Evolutionary conservation across 768 basidiomycete species (phyloP).

Genomic region (Lactarius pseudohatsudake): DNA sequence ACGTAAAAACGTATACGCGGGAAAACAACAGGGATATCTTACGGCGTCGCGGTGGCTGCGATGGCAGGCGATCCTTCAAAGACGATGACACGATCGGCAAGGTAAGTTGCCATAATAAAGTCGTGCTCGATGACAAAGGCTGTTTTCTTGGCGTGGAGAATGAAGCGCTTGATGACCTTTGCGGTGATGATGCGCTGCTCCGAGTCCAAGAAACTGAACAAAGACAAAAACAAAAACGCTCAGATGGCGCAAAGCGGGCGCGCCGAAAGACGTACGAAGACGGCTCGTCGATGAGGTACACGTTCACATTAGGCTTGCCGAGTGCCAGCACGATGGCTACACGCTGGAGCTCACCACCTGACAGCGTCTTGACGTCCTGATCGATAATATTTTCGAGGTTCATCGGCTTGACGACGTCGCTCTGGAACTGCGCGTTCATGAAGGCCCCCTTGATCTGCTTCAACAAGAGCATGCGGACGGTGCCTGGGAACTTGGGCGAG

Average conservation of each 20-base stretch:
- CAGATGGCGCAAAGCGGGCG: not conserved
- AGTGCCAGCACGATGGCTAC: slow-evolving; percentile 95
- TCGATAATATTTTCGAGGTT: slow-evolving; percentile 91
- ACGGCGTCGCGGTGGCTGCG: slow-evolving; percentile 89
- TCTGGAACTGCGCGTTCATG: slow-evolving; percentile 99
- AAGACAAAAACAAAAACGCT: not conserved
- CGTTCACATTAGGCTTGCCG: slow-evolving; percentile 79
- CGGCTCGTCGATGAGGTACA: slow-evolving; percentile 97
- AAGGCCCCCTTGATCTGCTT: slow-evolving; percentile 94
- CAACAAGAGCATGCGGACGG: slow-evolving; percentile 90
- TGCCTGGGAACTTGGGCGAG: slow-evolving; percentile 95
- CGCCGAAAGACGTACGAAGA: slow-evolving; percentile 47
- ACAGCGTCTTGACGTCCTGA: slow-evolving; percentile 96
- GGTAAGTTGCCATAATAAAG: slow-evolving; percentile 99
- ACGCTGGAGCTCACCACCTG: slow-evolving; percentile 97
- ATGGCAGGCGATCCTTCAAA: slow-evolving; percentile 87
- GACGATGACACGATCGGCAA: slow-evolving; percentile 95
- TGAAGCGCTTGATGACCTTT: slow-evolving; percentile 98
- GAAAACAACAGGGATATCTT: slow-evolving; percentile 36
- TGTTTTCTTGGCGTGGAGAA: slow-evolving; percentile 95
- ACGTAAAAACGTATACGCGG: not conserved
- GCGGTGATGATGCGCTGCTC: slow-evolving; percentile 99
- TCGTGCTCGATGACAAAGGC: slow-evolving; percentile 99
- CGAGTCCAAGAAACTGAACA: slow-evolving; percentile 85
- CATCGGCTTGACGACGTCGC: slow-evolving; percentile 98